Percentiles rank a stretch among this genome's conserved stretches.
Evolutionary conservation across 1,284 basidiomycete genomes (phyloP).

Genomic region (Trametes polyzona): DNA sequence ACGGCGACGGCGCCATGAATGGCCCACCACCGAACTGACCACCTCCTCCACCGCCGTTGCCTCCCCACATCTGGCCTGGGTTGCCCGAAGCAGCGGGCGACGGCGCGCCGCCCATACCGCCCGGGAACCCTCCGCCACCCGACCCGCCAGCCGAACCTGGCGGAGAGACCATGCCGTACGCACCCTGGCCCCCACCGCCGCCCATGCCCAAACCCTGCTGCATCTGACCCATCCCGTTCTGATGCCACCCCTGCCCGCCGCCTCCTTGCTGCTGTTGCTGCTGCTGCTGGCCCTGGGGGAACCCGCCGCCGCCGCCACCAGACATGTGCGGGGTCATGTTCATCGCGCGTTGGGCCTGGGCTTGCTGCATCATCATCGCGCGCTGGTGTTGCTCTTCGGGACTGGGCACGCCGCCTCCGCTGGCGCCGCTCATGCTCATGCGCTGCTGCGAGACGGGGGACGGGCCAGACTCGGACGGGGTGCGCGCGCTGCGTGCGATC

Average conservation of each 20-base stretch:
- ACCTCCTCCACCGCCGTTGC: slow-evolving; percentile 20
- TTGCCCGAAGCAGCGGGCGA: slow-evolving; percentile 20
- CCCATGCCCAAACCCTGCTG: slow-evolving; percentile 14
- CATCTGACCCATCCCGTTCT: slow-evolving; percentile 34
- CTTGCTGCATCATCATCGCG: slow-evolving; percentile 44
- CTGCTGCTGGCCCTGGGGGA: slow-evolving; percentile 14
- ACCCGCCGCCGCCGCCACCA: slow-evolving; percentile 16
- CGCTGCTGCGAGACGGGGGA: slow-evolving; percentile 60
- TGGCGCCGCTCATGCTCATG: slow-evolving; percentile 31
- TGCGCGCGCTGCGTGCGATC: slow-evolving; percentile 70
- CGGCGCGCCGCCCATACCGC: slow-evolving; percentile 23
- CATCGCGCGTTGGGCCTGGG: slow-evolving; percentile 27
- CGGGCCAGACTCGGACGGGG: slow-evolving; percentile 64
- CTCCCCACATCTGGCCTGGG: slow-evolving; percentile 28
- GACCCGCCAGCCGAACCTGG: slow-evolving; percentile 30
- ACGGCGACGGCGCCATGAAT: slow-evolving; percentile 33
- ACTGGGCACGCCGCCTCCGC: slow-evolving; percentile 35
- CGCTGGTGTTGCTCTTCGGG: slow-evolving; percentile 61
- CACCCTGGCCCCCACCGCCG: slow-evolving; percentile 4
- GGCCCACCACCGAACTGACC: slow-evolving; percentile 25
- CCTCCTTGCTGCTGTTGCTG: slow-evolving; percentile 7
- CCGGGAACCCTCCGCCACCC: slow-evolving; percentile 14
- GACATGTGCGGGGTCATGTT: slow-evolving; percentile 25
- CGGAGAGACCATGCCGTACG: slow-evolving; percentile 48
- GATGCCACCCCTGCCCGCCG: slow-evolving; percentile 4